Conservation (phyloP, 495 filamentous ascomycete species). For the Lepidopterella palustris region DNA sequence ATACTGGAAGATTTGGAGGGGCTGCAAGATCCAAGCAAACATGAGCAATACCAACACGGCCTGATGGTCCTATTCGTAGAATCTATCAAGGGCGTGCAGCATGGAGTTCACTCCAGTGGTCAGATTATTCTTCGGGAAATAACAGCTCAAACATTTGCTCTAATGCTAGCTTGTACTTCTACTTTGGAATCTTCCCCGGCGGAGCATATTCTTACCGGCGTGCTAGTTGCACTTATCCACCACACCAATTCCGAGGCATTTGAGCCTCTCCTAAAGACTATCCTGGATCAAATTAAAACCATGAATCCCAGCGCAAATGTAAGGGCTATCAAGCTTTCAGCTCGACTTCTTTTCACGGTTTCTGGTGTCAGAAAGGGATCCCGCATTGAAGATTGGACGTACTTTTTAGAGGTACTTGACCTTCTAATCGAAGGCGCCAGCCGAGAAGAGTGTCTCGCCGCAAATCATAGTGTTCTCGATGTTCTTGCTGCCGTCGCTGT, state of each 20-base stretch:
- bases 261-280: conserved; percentile 51
- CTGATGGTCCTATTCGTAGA: conserved; percentile 87
- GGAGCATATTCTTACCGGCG: conserved; percentile 60
- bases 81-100: conserved; percentile 74
- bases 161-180: background rate
- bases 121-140: conserved; percentile 61
- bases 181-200: conserved; percentile 5
- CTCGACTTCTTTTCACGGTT: conserved; percentile 59
- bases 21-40: conserved; percentile 44
- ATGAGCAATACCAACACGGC: conserved; percentile 67
- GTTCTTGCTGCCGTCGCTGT: conserved; percentile 50
- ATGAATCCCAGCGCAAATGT: background rate
- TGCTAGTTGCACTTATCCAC: conserved; percentile 73
- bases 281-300: conserved; percentile 46
- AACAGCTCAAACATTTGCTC: conserved; percentile 30
- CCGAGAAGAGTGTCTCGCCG: conserved; percentile 5
- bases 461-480: conserved; percentile 30
- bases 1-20: conserved; percentile 60
- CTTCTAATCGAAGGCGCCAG: conserved; percentile 8
- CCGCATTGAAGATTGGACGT: conserved; percentile 66
- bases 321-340: conserved; percentile 24
- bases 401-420: conserved; percentile 49
- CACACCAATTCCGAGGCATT: conserved; percentile 68
- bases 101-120: conserved; percentile 73
- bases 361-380: conserved; percentile 70